Evolutionary conservation across 192 early-diverging fungal genomes (phyloP), one percentile per base, ranked within the genome.

Genomic region (Glomus cerebriforme): DNA sequence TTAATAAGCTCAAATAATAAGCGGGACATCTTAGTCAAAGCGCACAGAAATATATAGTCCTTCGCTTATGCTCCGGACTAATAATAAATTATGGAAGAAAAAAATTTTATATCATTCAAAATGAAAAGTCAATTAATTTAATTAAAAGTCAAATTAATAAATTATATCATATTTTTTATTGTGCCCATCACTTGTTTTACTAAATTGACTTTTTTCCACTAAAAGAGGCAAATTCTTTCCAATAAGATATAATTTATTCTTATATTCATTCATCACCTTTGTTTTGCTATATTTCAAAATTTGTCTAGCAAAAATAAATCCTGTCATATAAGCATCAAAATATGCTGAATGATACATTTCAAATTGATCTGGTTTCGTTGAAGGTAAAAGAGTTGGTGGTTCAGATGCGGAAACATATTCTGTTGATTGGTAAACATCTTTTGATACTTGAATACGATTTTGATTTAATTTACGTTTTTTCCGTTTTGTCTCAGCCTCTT

Each of bases 281-380:
- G 34, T 79, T 8, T 80, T 71, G 3, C 62, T 8, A 27, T 75
- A 47, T 62, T 49, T 47, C 10, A 79, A 17, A 37, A 88, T 64
- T 54, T 96, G 87, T 58, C 90, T 89, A 65, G 90, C 90, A 79
- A 94, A 96, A 29, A 96, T 88, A 37, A 87, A 98, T 2, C 95
- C 97, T 0, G 97, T 99, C 97, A 99, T 99, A 84, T 90, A 99
- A 5, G 97, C 93, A 80, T 99, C 97, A 86, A 94, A 97, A 76
- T 93, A 92, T 3, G 97, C 96, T 1, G 94, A 94, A 80, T 99
- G 97, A 74, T 93, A 94, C 45, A 86, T 90, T 83, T 90, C 84
- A 49, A 66, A 59, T 45, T 78, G 78, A 58, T 63, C 75, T 1
- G 49, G 76, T 64, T 22, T 64, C 27, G 65, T 83, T 27, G 80